phyloP scores from a whole-genome alignment of 192 early-diverging fungal genomes.

The Backusella luteola region DNA sequence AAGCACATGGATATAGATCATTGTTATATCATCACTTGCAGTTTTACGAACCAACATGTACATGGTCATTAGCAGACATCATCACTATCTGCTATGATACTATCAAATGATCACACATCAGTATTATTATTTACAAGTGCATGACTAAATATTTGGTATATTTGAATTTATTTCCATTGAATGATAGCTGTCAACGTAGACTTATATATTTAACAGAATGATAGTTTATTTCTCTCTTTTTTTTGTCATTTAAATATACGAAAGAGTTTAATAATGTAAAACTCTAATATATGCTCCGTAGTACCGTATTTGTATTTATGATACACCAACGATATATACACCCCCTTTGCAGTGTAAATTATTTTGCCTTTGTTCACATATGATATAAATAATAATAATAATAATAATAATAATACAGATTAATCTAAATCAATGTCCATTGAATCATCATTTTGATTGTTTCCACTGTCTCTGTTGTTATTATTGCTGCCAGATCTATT shows the following conservation, averaged over 20 bases:
- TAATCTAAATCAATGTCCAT: conserved; percentile 17
- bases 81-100: neutral
- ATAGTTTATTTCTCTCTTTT: neutral
- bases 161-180: neutral
- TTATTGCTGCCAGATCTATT: neutral
- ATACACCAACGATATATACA: neutral
- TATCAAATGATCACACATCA: neutral
- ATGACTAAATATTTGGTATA: neutral
- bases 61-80: neutral
- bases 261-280: no score
- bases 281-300: neutral
- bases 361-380: neutral
- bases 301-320: neutral
- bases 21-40: neutral
- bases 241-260: neutral
- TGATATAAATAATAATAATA: neutral
- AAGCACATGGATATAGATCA: neutral
- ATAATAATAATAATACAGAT: neutral
- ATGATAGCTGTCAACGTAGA: neutral
- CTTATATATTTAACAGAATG: neutral
- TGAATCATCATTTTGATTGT: conserved; percentile 3
- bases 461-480: neutral
- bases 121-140: neutral
- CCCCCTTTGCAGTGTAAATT: neutral
- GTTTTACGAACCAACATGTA: neutral